Evolutionary conservation across 169 alveolate genomes (phyloP).

Genomic region (Plasmodium yoelii): DNA sequence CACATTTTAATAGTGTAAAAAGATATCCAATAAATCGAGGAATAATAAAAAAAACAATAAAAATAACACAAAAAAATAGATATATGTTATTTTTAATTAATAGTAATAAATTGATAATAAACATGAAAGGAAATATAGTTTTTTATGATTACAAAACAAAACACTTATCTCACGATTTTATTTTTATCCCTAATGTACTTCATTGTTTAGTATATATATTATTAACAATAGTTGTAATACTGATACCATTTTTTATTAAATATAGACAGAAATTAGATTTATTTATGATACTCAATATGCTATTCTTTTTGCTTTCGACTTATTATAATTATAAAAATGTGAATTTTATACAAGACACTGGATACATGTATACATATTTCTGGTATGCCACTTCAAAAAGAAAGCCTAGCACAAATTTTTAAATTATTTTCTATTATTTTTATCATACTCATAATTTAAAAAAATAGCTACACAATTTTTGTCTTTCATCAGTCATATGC

Average conservation of each 20-base stretch:
- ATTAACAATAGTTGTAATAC: conserved; percentile 7
- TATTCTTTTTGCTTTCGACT: conserved; percentile 56
- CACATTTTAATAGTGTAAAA: conserved; percentile 63
- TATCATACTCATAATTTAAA: no score
- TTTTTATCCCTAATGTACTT: conserved; percentile 58
- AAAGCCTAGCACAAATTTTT: not conserved
- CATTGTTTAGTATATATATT: conserved; percentile 10
- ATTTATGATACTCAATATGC: conserved; percentile 62
- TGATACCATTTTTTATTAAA: conserved; percentile 30
- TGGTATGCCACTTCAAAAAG: conserved; percentile 11
- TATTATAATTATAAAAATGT: conserved; percentile 64
- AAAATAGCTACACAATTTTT: no score
- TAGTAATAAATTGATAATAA: conserved; percentile 42
- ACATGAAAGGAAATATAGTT: conserved; percentile 56
- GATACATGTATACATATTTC: conserved; percentile 56
- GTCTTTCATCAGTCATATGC: no score
- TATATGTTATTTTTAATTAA: conserved; percentile 64
- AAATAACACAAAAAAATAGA: conserved; percentile 66
- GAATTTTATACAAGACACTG: conserved; percentile 41
- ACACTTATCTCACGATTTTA: conserved; percentile 60
- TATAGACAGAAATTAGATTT: conserved; percentile 48
- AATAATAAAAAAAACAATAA: conserved; percentile 32
- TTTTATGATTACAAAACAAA: conserved; percentile 70
- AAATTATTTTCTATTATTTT: not conserved
- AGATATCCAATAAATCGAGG: conserved; percentile 68